Evolutionary conservation across 257 asterid species (phyloP), one percentile per base, ranked within the genome.

Genomic region (Solanum appendiculatum): DNA sequence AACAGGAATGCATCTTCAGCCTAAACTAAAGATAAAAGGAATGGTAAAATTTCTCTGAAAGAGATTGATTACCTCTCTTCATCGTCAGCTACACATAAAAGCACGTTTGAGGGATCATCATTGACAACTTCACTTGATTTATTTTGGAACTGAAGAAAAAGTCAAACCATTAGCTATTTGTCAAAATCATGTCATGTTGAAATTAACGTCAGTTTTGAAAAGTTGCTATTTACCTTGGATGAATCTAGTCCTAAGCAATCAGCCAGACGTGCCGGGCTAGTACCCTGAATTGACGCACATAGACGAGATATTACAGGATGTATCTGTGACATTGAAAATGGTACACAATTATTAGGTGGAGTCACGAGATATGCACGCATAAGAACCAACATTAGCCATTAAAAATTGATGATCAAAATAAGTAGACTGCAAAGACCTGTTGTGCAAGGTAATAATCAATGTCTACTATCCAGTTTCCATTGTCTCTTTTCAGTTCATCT

Each of bases 281-380:
- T 97, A 82, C 99, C 99, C 92, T 97, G 95, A 93, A 97, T 95
- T 85, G 98, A 93, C 80, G 98, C 98, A 86, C 99, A 97, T 70
- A 97, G 94, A 68, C 99, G 98, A 40, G 98, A 96, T 92, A 97
- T 93, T 89, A 97, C 99, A 40, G 99, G 99, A 91, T 97, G 99
- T 91, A 97, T 96, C 99, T 97, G 98, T 15, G 86, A 88, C 82
- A 86, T 84, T 33, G 72, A 77, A 84, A 39, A 85, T 86, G 82
- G 74, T 84, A 77, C 86, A 89, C 27, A 85, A 87, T 86, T 81
- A 87, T 86, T 81, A 89, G 54, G 83, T 77, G 83, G 82, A 69
- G 86, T 54, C 72, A n/a, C 70, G 66, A 34, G 87, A 70, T 14
- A 48, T 66, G 91, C 85, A 86, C 46, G 48, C 54, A 58, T n/a